phyloP scores from a whole-genome alignment of 257 asterid genomes.

The Salvia splendens region DNA sequence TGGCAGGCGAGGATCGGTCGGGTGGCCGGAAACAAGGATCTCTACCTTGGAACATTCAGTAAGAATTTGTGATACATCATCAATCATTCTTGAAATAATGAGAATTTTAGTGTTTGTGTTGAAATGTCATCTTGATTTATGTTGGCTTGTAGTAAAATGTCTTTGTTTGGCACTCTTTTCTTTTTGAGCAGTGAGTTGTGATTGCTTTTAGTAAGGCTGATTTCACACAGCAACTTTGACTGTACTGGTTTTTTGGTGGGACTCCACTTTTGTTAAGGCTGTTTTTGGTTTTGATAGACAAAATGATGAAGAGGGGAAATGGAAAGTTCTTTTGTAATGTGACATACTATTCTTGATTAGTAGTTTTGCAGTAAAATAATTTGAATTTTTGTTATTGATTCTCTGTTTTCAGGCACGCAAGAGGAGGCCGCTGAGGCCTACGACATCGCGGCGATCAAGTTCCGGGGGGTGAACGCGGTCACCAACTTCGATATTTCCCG shows the following conservation, averaged over 20 bases:
- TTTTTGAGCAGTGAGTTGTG: constrained; percentile 12
- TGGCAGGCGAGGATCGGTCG: constrained; percentile 87
- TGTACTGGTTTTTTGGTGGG: constrained; percentile 29
- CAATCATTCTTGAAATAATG: neutral
- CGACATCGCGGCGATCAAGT: constrained; percentile 69
- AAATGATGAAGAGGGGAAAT: constrained; percentile 29
- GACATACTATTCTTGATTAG: constrained; percentile 4
- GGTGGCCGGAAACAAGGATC: constrained; percentile 78
- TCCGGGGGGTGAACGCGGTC: constrained; percentile 60
- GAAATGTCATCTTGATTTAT: neutral
- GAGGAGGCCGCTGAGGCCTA: constrained; percentile 78
- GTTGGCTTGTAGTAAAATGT: neutral
- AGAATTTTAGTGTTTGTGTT: neutral
- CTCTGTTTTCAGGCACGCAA: constrained; percentile 48
- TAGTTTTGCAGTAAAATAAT: neutral
- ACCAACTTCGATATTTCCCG: constrained; percentile 63
- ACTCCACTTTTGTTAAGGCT: constrained; percentile 39
- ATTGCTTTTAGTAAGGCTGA: constrained; percentile 42
- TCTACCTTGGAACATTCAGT: constrained; percentile 78
- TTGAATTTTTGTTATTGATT: neutral
- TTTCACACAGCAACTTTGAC: constrained; percentile 39
- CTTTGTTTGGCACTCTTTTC: constrained; percentile 8
- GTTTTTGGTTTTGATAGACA: constrained; percentile 30
- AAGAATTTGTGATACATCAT: constrained; percentile 17
- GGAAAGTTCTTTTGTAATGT: neutral